phyloP scores from a whole-genome alignment of 148 eudicot species.

The Agrostemma githago region DNA sequence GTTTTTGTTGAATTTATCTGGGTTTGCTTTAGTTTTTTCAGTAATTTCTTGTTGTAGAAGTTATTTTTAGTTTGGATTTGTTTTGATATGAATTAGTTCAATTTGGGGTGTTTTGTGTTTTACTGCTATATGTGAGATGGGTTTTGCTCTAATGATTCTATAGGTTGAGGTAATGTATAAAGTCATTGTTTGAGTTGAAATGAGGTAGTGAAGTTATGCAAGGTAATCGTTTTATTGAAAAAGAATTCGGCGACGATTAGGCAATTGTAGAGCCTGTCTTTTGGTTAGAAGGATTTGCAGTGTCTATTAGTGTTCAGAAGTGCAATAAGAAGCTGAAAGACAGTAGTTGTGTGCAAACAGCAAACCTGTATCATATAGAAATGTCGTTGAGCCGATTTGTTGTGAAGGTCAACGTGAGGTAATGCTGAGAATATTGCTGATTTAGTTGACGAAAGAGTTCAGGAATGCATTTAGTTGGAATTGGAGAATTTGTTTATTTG shows the following conservation, averaged over 20 bases:
- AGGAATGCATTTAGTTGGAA: background rate
- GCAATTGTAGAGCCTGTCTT: background rate
- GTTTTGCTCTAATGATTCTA: background rate
- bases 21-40: background rate
- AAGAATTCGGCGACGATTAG: background rate
- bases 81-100: background rate
- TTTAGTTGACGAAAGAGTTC: background rate
- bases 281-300: background rate
- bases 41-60: background rate
- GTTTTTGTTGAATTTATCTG: conserved; percentile 14
- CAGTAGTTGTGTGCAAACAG: background rate
- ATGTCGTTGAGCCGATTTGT: background rate
- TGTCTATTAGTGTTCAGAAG: background rate
- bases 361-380: background rate
- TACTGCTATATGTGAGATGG: background rate
- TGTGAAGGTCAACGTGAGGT: conserved; percentile 8
- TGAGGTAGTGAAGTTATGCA: background rate
- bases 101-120: background rate
- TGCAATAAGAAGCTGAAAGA: background rate
- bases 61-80: background rate
- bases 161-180: background rate
- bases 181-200: background rate
- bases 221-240: background rate
- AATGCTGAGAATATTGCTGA: background rate
- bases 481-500: background rate